phyloP scores from a whole-genome alignment of 2,329 filamentous ascomycete species.

The Claviceps paspali region DNA sequence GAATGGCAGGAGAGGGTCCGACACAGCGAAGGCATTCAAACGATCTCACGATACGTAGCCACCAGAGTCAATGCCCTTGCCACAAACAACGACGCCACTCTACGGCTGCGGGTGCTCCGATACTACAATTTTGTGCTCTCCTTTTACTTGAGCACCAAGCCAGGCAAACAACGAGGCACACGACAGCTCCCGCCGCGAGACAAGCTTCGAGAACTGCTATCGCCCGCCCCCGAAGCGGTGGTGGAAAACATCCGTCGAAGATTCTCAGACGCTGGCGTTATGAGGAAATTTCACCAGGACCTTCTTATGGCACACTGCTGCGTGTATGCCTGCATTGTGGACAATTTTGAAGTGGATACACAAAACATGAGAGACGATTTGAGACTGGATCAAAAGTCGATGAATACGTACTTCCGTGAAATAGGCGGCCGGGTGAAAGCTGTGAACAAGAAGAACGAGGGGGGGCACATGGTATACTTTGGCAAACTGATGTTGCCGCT shows the following conservation, averaged over 20 bases:
- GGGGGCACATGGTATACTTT: constrained; percentile 33
- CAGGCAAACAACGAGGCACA: constrained; percentile 30
- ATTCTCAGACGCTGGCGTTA: constrained; percentile 47
- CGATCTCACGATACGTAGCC: constrained; percentile 50
- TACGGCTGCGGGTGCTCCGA: constrained; percentile 41
- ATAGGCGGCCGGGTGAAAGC: constrained; percentile 55
- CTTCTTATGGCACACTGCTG: constrained; percentile 60
- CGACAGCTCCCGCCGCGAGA: constrained; percentile 43
- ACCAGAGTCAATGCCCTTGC: constrained; percentile 40
- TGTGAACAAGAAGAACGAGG: constrained; percentile 46
- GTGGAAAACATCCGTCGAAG: constrained; percentile 52
- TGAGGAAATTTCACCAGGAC: constrained; percentile 59
- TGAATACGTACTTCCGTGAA: constrained; percentile 59
- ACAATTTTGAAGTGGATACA: constrained; percentile 59
- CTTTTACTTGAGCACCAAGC: constrained; percentile 33
- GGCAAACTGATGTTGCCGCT: constrained; percentile 66
- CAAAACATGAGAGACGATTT: constrained; percentile 57
- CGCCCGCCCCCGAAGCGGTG: constrained; percentile 43
- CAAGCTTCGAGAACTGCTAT: constrained; percentile 41
- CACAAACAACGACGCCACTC: constrained; percentile 35
- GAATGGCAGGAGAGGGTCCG: constrained; percentile 60
- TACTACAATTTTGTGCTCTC: constrained; percentile 44
- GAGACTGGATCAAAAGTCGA: constrained; percentile 52
- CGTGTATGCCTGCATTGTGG: constrained; percentile 54
- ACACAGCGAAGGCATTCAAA: constrained; percentile 38